These are phyloP conservation scores for Fomitopsis betulina DNA, from an alignment of 1,284 basidiomycete species.

Conservation along the genomic window DNA sequence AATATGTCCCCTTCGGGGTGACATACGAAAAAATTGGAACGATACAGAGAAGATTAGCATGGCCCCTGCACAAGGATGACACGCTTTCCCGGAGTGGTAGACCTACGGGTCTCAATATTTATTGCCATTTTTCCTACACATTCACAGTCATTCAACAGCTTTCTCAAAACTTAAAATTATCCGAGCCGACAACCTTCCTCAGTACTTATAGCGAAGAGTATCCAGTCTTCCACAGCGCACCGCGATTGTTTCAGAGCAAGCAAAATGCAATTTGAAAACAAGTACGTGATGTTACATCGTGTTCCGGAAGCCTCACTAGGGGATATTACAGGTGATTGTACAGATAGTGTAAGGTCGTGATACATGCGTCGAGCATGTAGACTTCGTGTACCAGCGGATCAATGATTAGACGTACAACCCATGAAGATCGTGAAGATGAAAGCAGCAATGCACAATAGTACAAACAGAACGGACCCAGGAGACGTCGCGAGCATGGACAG, in stretches of 20 bases:
- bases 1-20: too few relatives aligned
- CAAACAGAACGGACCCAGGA: background rate
- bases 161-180: too few relatives aligned
- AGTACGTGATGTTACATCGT: background rate
- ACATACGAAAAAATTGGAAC: too few relatives aligned
- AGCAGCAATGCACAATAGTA: background rate
- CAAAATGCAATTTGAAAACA: background rate
- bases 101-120: slow-evolving; percentile 20
- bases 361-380: background rate
- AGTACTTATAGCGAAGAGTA: too few relatives aligned
- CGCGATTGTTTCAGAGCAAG: background rate
- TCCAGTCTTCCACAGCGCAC: too few relatives aligned
- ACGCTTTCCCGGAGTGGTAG: slow-evolving; percentile 23
- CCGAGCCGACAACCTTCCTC: too few relatives aligned
- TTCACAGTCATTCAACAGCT: too few relatives aligned
- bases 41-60: slow-evolving; percentile 24
- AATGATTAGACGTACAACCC: background rate
- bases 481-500: background rate
- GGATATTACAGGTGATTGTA: background rate
- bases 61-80: slow-evolving; percentile 23
- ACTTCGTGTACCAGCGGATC: background rate
- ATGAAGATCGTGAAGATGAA: background rate
- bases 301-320: background rate
- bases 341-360: slow-evolving; percentile 1
- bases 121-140: too few relatives aligned